Evolutionary conservation across 2,329 filamentous ascomycete genomes (phyloP).

Genomic region (Calonectria ilicicola): DNA sequence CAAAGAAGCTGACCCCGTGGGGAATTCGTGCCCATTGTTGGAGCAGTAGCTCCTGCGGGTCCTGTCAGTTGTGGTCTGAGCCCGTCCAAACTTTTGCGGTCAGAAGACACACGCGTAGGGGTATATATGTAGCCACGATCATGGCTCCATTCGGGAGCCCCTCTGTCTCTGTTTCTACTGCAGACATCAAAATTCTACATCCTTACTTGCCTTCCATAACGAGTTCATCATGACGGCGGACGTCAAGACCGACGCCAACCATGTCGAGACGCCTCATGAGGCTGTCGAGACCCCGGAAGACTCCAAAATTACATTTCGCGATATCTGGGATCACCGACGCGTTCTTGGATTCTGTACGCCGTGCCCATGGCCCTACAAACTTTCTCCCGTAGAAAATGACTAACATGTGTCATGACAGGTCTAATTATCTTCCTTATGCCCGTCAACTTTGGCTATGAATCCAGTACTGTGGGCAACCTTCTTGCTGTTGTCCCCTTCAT

Average conservation of each 20-base stretch:
- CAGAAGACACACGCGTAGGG: neutral
- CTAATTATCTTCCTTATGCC: slow-evolving; percentile 43
- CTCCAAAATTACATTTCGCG: slow-evolving; percentile 22
- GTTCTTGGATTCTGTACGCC: slow-evolving; percentile 34
- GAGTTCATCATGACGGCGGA: slow-evolving; percentile 19
- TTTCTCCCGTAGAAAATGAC: accelerated
- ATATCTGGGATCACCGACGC: slow-evolving; percentile 34
- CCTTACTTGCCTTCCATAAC: neutral
- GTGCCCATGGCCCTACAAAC: accelerated
- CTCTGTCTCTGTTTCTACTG: neutral
- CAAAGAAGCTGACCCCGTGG: slow-evolving; percentile 15
- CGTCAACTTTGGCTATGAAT: slow-evolving; percentile 46
- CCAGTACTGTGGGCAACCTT: slow-evolving; percentile 44
- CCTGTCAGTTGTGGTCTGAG: slow-evolving; percentile 13
- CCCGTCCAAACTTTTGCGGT: neutral
- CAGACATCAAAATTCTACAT: neutral
- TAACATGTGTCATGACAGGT: slow-evolving; percentile 23
- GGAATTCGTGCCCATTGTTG: slow-evolving; percentile 1
- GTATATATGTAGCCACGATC: neutral
- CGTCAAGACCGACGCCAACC: slow-evolving; percentile 21
- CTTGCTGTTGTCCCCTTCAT: slow-evolving; percentile 45
- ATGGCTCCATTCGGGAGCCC: neutral
- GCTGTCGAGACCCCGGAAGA: neutral
- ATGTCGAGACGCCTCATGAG: slow-evolving; percentile 24
- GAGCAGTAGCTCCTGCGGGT: neutral